A percentile compares a stretch with the other conserved stretches of the same genome.
These are phyloP conservation scores for Lichtheimia hyalospora DNA, from an alignment of 371 early-diverging fungal genomes.

Conservation along the genomic window DNA sequence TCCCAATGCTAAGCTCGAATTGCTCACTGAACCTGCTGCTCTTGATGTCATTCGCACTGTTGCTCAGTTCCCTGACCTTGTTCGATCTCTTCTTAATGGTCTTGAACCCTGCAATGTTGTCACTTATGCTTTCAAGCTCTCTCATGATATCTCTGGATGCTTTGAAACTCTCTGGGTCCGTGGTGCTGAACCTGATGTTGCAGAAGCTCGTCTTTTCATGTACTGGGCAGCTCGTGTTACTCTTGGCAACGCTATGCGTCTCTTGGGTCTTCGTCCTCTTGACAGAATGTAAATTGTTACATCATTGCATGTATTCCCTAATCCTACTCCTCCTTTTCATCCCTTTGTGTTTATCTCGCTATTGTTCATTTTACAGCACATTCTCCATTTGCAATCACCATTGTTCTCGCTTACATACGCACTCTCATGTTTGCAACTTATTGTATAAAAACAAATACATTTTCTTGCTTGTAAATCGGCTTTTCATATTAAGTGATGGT, in stretches of 20 bases:
- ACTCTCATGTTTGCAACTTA: not conserved
- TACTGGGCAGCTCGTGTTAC: slow-evolving; percentile 77
- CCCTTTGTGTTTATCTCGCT: not conserved
- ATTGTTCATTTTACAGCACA: not conserved
- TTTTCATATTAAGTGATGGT: too few species aligned
- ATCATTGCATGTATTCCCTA: not conserved
- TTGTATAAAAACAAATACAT: slow-evolving; percentile 6
- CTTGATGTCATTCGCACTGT: slow-evolving; percentile 78
- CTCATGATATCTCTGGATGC: slow-evolving; percentile 83
- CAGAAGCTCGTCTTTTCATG: slow-evolving; percentile 77
- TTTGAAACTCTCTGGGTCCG: slow-evolving; percentile 86
- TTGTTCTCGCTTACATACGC: not conserved
- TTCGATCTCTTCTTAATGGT: slow-evolving; percentile 59
- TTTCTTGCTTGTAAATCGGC: not conserved
- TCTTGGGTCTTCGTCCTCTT: slow-evolving; percentile 80
- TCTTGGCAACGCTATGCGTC: slow-evolving; percentile 81
- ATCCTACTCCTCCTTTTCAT: not conserved
- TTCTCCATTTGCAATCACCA: too few species aligned
- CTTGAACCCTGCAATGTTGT: slow-evolving; percentile 96
- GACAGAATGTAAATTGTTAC: slow-evolving; percentile 76
- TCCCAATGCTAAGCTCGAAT: slow-evolving; percentile 60
- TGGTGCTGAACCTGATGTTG: slow-evolving; percentile 77
- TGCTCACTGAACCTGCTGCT: slow-evolving; percentile 76
- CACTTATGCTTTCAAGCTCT: slow-evolving; percentile 88
- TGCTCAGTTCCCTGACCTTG: slow-evolving; percentile 91